Conservation (phyloP, 352 stramenopile genomes). For the Elongisporangium prolatum region DNA sequence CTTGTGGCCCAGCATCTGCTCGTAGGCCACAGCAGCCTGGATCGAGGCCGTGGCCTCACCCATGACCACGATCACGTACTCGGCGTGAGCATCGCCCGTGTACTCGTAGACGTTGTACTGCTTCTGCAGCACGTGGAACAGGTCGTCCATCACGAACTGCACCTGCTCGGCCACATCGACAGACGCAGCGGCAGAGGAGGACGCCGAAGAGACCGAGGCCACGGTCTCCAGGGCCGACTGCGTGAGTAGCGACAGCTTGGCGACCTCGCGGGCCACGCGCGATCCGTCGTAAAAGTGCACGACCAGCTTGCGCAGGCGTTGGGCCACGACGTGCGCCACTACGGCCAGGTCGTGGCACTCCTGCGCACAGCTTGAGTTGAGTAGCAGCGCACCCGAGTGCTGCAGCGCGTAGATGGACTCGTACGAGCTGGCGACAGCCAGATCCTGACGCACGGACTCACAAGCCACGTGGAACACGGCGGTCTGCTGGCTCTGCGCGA, state of each 20-base stretch:
- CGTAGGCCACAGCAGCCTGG: slow-evolving; percentile 59
- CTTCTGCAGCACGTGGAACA: slow-evolving; percentile 66
- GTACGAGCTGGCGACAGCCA: slow-evolving; percentile 56
- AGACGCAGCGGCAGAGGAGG: slow-evolving; percentile 5
- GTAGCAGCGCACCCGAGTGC: slow-evolving; percentile 64
- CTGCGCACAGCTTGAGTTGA: slow-evolving; percentile 63
- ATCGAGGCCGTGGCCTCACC: slow-evolving; percentile 51
- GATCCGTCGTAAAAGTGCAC: slow-evolving; percentile 82
- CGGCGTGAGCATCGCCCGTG: slow-evolving; percentile 50
- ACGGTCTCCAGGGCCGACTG: slow-evolving; percentile 45
- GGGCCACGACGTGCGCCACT: slow-evolving; percentile 63
- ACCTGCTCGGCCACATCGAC: slow-evolving; percentile 54
- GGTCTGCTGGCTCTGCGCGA: slow-evolving; percentile 30
- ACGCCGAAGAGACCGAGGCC: slow-evolving; percentile 20
- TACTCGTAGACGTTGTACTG: slow-evolving; percentile 86
- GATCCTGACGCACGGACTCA: slow-evolving; percentile 45
- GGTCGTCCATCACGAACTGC: slow-evolving; percentile 67
- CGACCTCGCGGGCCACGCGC: slow-evolving; percentile 53
- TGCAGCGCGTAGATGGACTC: slow-evolving; percentile 61
- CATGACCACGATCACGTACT: slow-evolving; percentile 68
- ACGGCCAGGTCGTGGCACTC: slow-evolving; percentile 79
- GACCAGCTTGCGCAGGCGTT: slow-evolving; percentile 52
- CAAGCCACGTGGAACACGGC: slow-evolving; percentile 66
- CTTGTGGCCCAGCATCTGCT: slow-evolving; percentile 69
- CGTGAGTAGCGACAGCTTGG: slow-evolving; percentile 56